Conservation (phyloP, 768 basidiomycete genomes). For the Chalciporus sphaerocephalus region DNA sequence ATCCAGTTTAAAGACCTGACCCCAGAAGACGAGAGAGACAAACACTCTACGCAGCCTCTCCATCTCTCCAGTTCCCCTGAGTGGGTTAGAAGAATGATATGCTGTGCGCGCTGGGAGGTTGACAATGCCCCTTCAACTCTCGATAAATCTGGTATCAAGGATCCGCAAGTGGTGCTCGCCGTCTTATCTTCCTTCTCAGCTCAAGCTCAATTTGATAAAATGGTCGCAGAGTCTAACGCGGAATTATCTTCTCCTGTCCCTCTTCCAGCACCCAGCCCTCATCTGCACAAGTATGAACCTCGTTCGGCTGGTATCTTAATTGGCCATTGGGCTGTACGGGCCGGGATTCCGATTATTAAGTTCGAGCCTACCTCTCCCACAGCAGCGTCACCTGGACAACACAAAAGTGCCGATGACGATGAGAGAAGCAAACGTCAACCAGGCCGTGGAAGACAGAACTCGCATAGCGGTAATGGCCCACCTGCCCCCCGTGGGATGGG, state of each 20-base stretch:
- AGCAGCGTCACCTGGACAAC: slow-evolving; percentile 15
- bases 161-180: slow-evolving; percentile 59
- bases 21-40: slow-evolving; percentile 22
- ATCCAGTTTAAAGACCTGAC: slow-evolving; percentile 48
- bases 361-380: slow-evolving; percentile 36
- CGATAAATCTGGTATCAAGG: slow-evolving; percentile 16
- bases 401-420: slow-evolving; percentile 30
- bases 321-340: slow-evolving; percentile 61
- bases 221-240: slow-evolving; percentile 11
- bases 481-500: slow-evolving; percentile 30
- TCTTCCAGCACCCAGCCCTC: slow-evolving; percentile 55
- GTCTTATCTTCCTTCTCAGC: slow-evolving; percentile 37
- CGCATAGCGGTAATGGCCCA: slow-evolving; percentile 17
- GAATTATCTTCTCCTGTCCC: slow-evolving; percentile 53
- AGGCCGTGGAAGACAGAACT: slow-evolving; percentile 29
- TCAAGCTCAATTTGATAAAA: slow-evolving; percentile 25
- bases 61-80: slow-evolving; percentile 54
- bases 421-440: slow-evolving; percentile 29
- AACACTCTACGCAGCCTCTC: slow-evolving; percentile 20
- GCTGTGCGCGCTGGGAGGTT: slow-evolving; percentile 74
- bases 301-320: slow-evolving; percentile 63
- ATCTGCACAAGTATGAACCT: slow-evolving; percentile 56
- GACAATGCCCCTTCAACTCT: slow-evolving; percentile 43
- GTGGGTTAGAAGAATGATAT: slow-evolving; percentile 82
- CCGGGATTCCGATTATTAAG: slow-evolving; percentile 54